phyloP scores from a whole-genome alignment of 1,139 yeast genomes.

The Candida labiduridarum region DNA sequence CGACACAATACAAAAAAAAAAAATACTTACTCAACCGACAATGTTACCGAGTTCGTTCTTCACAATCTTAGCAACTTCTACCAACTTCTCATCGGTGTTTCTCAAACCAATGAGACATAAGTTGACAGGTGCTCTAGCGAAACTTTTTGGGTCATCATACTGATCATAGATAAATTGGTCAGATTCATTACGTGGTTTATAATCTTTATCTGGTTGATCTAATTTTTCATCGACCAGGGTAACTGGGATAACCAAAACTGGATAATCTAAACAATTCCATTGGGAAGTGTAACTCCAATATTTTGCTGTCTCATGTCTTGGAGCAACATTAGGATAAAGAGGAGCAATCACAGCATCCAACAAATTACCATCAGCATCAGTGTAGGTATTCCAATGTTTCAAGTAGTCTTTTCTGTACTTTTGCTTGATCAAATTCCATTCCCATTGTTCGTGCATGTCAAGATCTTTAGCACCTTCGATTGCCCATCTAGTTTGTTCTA shows the following conservation, averaged over 20 bases:
- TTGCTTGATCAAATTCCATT: slow-evolving; percentile 24
- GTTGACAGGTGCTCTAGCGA: slow-evolving; percentile 21
- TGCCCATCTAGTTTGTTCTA: slow-evolving; percentile 23
- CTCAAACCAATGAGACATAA: slow-evolving; percentile 22
- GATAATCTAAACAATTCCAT: slow-evolving; percentile 28
- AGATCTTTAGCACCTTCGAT: slow-evolving; percentile 17
- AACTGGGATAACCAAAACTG: slow-evolving; percentile 24
- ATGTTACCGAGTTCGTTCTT: slow-evolving; percentile 11
- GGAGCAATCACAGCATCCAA: slow-evolving; percentile 25
- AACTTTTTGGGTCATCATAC: slow-evolving; percentile 19
- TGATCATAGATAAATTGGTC: slow-evolving; percentile 18
- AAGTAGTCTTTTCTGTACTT: slow-evolving; percentile 23
- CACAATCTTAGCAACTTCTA: slow-evolving; percentile 18
- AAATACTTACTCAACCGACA: slow-evolving; percentile 3
- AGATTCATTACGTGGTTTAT: slow-evolving; percentile 14
- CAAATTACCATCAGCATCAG: slow-evolving; percentile 36
- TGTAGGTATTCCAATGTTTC: slow-evolving; percentile 21
- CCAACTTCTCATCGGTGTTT: slow-evolving; percentile 22
- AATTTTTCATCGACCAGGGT: slow-evolving; percentile 19
- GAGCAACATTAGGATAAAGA: slow-evolving; percentile 24
- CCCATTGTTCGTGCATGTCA: slow-evolving; percentile 20
- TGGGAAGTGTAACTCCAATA: slow-evolving; percentile 26
- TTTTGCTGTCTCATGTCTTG: slow-evolving; percentile 22
- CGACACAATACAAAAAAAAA: not conserved
- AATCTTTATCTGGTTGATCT: slow-evolving; percentile 17